A percentile compares a stretch with the other conserved stretches of the same genome.
phyloP scores from a whole-genome alignment of 306 rosid genomes.

The Purshia tridentata region DNA sequence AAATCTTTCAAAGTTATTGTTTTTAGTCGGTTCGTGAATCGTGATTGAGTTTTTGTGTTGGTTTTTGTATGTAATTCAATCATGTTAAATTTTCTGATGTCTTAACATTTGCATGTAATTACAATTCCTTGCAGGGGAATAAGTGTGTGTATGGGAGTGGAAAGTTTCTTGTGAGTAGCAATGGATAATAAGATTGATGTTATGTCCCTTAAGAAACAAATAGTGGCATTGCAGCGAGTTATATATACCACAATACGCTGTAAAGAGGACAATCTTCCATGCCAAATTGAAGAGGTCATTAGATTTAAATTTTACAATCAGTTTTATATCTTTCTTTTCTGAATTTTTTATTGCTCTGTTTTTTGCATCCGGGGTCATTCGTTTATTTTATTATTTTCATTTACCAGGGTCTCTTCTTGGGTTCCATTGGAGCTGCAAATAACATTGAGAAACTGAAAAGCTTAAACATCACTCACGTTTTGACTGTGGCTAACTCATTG shows the following conservation, averaged over 20 bases:
- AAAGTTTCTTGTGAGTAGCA: conserved; percentile 19
- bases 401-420: conserved; percentile 75
- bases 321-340: neutral
- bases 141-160: conserved; percentile 7
- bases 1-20: neutral
- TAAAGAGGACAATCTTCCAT: conserved; percentile 53
- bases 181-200: conserved; percentile 29
- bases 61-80: neutral
- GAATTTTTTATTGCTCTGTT: neutral
- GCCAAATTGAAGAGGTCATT: conserved; percentile 65
- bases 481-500: conserved; percentile 59
- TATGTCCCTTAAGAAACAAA: conserved; percentile 40
- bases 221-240: conserved; percentile 32
- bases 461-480: conserved; percentile 63
- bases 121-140: conserved; percentile 4
- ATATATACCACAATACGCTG: conserved; percentile 15
- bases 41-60: neutral
- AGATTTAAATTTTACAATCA: neutral
- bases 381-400: neutral
- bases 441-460: conserved; percentile 55
- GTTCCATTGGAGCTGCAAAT: conserved; percentile 64
- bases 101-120: neutral
- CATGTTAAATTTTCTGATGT: neutral
- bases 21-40: neutral
- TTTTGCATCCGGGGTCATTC: neutral